Conservation (phyloP, 345 rosid genomes). For the Dimocarpus longan region DNA sequence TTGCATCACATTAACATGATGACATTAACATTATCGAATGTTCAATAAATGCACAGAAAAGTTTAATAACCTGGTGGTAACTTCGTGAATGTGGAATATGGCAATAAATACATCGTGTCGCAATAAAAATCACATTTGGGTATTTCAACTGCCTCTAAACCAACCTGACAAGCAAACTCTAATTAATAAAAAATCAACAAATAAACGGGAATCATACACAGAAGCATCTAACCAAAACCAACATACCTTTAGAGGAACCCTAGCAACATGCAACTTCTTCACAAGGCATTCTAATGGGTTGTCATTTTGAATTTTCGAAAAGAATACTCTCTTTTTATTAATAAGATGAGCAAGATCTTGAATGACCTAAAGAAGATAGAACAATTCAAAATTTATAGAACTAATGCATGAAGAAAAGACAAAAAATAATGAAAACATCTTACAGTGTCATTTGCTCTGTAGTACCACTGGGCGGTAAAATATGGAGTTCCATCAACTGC, state of each 20-base stretch:
- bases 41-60: neutral
- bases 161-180: conserved; percentile 41
- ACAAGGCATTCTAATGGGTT: conserved; percentile 58
- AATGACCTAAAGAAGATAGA: conserved; percentile 46
- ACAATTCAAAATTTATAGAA: neutral
- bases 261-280: conserved; percentile 45
- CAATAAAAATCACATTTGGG: conserved; percentile 56
- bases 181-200: conserved; percentile 5
- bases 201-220: neutral
- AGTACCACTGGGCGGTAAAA: conserved; percentile 79
- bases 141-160: conserved; percentile 29
- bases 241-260: conserved; percentile 47
- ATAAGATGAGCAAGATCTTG: conserved; percentile 27
- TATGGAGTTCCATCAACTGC: conserved; percentile 39
- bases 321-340: conserved; percentile 56
- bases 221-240: neutral
- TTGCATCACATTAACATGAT: neutral
- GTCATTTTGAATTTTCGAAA: conserved; percentile 54
- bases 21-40: neutral
- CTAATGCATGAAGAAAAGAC: neutral
- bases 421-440: conserved; percentile 16
- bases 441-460: conserved; percentile 75
- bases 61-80: conserved; percentile 35
- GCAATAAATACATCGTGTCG: conserved; percentile 54
- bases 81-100: conserved; percentile 52